Percentiles rank a stretch among this genome's conserved stretches.
phyloP scores from a whole-genome alignment of 306 rosid species.

The Cucurbita argyrosperma region DNA sequence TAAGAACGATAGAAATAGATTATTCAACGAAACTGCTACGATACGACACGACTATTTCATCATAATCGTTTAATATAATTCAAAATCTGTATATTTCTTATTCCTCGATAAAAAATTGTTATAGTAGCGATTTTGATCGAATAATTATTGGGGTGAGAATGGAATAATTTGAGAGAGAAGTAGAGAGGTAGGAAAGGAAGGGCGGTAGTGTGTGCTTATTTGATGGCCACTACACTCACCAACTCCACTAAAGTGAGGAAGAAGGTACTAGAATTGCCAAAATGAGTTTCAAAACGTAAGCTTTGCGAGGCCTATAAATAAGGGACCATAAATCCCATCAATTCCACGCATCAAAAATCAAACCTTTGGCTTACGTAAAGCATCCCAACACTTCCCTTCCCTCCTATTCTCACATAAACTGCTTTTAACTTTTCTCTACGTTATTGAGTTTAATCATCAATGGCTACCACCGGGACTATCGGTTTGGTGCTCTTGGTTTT shows the following conservation, averaged over 20 bases:
- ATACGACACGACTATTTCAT: too few relatives aligned
- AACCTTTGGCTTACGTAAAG: not conserved
- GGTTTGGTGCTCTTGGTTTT: slow-evolving; percentile 40
- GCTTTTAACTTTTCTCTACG: not conserved
- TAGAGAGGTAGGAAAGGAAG: not conserved
- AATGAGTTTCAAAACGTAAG: not conserved
- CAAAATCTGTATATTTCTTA: too few relatives aligned
- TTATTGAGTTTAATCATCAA: not conserved
- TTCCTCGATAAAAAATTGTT: too few relatives aligned
- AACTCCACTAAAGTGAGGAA: not conserved
- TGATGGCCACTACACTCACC: not conserved
- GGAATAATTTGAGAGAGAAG: not conserved
- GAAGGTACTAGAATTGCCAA: not conserved
- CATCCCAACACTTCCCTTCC: not conserved
- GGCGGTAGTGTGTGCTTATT: not conserved
- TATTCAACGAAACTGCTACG: too few relatives aligned
- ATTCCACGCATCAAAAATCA: not conserved
- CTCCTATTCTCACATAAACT: not conserved
- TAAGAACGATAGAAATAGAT: not conserved
- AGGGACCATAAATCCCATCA: not conserved
- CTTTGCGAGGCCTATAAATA: not conserved
- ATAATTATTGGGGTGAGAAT: too few relatives aligned
- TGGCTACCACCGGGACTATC: slow-evolving; percentile 39
- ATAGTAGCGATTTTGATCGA: fast-evolving
- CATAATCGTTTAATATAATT: not conserved